phyloP scores from a whole-genome alignment of 2,329 filamentous ascomycete genomes.

The Thelonectria rubi region DNA sequence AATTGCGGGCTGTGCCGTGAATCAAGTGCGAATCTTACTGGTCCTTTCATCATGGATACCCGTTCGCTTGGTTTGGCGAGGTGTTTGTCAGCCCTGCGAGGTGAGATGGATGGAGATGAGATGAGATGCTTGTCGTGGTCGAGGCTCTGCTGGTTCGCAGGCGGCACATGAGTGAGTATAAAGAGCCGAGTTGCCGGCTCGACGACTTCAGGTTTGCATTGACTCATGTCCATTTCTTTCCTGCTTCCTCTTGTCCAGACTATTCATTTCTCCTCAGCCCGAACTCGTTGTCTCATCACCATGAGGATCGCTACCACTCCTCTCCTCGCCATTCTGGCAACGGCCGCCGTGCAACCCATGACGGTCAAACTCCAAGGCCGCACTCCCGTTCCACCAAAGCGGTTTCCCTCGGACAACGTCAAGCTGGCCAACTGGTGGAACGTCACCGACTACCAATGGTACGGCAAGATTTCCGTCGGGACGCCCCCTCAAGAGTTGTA shows the following conservation, averaged over 20 bases:
- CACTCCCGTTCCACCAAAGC: neutral
- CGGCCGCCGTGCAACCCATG: conserved; percentile 10
- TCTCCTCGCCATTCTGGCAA: conserved; percentile 10
- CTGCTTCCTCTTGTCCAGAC: neutral
- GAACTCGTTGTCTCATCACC: neutral
- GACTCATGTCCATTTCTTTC: neutral
- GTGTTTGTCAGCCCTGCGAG: neutral
- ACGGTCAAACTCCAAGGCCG: conserved; percentile 18
- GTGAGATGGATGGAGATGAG: neutral
- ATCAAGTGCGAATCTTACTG: too few species aligned
- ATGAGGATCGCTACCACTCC: conserved; percentile 16
- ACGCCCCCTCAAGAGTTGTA: conserved; percentile 42
- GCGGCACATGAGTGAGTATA: conserved; percentile 17
- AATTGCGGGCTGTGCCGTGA: conserved; percentile 2
- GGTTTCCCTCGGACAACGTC: conserved; percentile 19
- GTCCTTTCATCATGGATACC: neutral
- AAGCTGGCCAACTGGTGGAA: conserved; percentile 30
- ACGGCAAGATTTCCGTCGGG: conserved; percentile 33
- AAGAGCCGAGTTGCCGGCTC: conserved; percentile 2
- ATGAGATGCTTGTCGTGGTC: neutral
- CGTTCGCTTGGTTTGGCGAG: neutral
- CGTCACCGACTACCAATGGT: conserved; percentile 30
- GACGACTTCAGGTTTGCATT: neutral
- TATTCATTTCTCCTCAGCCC: neutral
- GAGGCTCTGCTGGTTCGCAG: neutral